Conservation (phyloP, 2,329 filamentous ascomycete species). For the Ascosphaera acerosa region DNA sequence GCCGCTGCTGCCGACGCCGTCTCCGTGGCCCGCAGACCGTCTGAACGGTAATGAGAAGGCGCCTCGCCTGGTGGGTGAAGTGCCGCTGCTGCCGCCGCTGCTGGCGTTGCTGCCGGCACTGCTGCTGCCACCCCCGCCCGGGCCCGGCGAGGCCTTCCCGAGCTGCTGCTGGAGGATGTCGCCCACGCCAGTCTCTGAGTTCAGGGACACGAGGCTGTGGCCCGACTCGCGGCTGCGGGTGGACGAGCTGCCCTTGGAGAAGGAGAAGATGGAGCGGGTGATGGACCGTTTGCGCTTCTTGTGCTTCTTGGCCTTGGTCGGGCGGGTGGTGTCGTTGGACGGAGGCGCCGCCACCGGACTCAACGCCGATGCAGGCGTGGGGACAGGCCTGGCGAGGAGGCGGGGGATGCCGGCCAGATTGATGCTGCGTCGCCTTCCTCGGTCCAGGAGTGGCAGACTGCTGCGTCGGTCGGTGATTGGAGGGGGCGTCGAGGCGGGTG, state of each 20-base stretch:
- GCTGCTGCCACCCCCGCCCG: neutral
- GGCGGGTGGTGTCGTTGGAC: too few species aligned
- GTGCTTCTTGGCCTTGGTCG: too few species aligned
- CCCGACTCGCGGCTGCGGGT: neutral
- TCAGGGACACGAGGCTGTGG: neutral
- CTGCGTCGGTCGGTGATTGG: too few species aligned
- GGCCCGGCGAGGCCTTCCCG: neutral
- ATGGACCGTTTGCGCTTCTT: neutral
- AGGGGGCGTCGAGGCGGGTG: too few species aligned
- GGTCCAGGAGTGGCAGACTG: too few species aligned
- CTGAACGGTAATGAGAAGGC: too few species aligned
- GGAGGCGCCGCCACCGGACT: too few species aligned
- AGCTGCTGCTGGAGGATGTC: conserved; percentile 1
- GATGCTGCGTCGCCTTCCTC: too few species aligned
- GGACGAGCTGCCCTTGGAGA: neutral
- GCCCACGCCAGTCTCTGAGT: conserved; percentile 3
- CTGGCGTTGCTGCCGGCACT: conserved; percentile 11
- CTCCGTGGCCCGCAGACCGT: too few species aligned
- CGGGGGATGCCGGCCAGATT: too few species aligned
- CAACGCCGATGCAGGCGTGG: neutral
- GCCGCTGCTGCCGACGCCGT: conserved; percentile 4
- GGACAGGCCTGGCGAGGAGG: neutral
- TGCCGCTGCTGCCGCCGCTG: conserved; percentile 7
- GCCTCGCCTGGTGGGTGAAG: conserved; percentile 2
- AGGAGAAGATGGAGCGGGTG: neutral